Conservation (phyloP, 176 grass and related monocot species). For the Dactylis glomerata region DNA sequence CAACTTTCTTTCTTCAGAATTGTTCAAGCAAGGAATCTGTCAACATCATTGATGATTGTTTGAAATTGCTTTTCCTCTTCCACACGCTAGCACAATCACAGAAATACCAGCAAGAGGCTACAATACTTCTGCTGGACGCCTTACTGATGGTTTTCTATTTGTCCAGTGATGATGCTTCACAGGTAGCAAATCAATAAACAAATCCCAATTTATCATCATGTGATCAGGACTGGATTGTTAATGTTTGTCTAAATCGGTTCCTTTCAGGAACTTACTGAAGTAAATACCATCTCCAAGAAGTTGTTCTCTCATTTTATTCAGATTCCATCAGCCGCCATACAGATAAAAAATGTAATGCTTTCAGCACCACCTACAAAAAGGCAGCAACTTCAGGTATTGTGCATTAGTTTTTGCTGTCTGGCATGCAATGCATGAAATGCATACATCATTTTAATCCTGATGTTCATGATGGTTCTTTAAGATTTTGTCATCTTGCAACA, state of each 20-base stretch:
- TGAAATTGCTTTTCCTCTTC: constrained; percentile 86
- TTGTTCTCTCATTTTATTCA: constrained; percentile 93
- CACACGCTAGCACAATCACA: constrained; percentile 64
- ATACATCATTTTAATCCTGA: constrained; percentile 5
- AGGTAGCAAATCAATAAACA: constrained; percentile 41
- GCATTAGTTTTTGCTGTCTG: constrained; percentile 7
- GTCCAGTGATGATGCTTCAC: constrained; percentile 47
- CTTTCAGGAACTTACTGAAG: constrained; percentile 76
- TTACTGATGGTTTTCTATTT: constrained; percentile 72
- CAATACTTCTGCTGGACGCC: constrained; percentile 71
- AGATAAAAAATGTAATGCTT: constrained; percentile 88
- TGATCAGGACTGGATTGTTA: constrained; percentile 1
- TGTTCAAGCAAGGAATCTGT: constrained; percentile 67
- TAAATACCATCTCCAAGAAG: constrained; percentile 68
- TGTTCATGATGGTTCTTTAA: constrained; percentile 8
- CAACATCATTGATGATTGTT: constrained; percentile 67
- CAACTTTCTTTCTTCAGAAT: constrained; percentile 54
- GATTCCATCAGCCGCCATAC: constrained; percentile 66
- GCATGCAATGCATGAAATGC: neutral
- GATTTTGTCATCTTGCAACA: neutral
- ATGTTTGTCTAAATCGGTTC: neutral
- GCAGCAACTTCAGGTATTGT: constrained; percentile 73
- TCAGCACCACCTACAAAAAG: constrained; percentile 61
- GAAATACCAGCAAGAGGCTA: constrained; percentile 57
- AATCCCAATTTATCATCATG: constrained; percentile 2